These are phyloP conservation scores for Neocucurbitaria cava DNA, from an alignment of 2,329 filamentous ascomycete genomes.

Conservation along the genomic window DNA sequence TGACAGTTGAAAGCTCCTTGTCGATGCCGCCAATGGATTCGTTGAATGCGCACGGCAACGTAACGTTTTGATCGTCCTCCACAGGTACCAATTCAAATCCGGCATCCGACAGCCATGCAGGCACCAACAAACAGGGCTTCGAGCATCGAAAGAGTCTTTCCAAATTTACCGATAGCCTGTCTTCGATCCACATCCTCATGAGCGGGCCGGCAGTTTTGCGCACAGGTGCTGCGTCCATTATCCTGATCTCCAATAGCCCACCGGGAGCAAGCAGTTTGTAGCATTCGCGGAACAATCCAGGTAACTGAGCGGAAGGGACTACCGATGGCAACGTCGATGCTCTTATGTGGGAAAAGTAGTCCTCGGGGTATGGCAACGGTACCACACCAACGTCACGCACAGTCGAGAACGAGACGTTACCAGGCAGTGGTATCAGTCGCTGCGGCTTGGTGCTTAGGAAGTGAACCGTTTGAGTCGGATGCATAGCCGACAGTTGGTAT, in stretches of 20 bases:
- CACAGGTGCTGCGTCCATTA: constrained; percentile 69
- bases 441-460: constrained; percentile 46
- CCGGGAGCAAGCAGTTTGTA: constrained; percentile 62
- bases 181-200: constrained; percentile 68
- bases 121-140: constrained; percentile 65
- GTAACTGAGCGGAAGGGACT: constrained; percentile 64
- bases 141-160: constrained; percentile 66
- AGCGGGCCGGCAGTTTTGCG: constrained; percentile 63
- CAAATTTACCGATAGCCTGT: constrained; percentile 66
- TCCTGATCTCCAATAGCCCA: constrained; percentile 64
- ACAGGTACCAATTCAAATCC: constrained; percentile 50
- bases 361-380: constrained; percentile 57
- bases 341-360: constrained; percentile 47
- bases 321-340: constrained; percentile 62
- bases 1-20: constrained; percentile 41
- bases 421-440: constrained; percentile 41
- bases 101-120: constrained; percentile 65
- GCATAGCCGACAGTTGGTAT: constrained; percentile 54
- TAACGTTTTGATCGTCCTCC: constrained; percentile 30
- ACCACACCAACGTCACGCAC: constrained; percentile 50
- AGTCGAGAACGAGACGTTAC: constrained; percentile 39
- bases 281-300: constrained; percentile 63
- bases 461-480: constrained; percentile 46
- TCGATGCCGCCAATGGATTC: constrained; percentile 26
- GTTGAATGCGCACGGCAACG: constrained; percentile 42